Evolutionary conservation across 192 early-diverging fungal species (phyloP), one percentile per base, ranked within the genome.

Genomic region (Entomortierella beljakovae): DNA sequence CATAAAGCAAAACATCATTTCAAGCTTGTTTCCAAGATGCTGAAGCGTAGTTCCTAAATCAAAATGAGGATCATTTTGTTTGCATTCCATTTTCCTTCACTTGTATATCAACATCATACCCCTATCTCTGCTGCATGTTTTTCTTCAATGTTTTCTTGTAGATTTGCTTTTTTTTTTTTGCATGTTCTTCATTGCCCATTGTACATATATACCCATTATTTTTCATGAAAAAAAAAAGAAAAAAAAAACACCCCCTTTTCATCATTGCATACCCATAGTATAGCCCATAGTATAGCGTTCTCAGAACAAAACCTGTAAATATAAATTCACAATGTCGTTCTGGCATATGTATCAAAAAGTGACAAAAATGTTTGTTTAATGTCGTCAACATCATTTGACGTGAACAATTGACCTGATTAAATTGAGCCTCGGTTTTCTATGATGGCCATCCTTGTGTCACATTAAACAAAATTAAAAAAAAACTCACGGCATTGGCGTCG

Each of bases 21-120:
- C 67, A 79, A 79, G 38, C 61, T 70, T 15, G 75, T 79, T 33
- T 79, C 75, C 48, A 79, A 54, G 40, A 79, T 79, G 75, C 32
- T 79, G 38, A 79, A 79, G 68, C 75, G 75, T 33, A 70, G 49
- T 57, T 48, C 75, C 26, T 79, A 38, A 57, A 60, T 23, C 37
- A 20, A 8, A 18, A 50, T 15, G n/a, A 56, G 37, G 26, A 20
- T 25, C 28, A n/a, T 11, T 40, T 43, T 66, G 26, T 40, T 26
- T 43, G 20, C 25, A 4, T 57, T 32, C 28, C 38, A 42, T 38
- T 8, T 26, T 22, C 48, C 31, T 28, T 37, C 34, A 2, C 53
- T 50, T 68, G 15, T 60, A 32, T 58, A 28, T 59, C 34, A 33
- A 52, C 46, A 46, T 33, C 22, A 18, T 42, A 20, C 6, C 67